These are phyloP conservation scores for Nigrospora oryzae DNA, from an alignment of 2,329 filamentous ascomycete species.

Conservation along the genomic window DNA sequence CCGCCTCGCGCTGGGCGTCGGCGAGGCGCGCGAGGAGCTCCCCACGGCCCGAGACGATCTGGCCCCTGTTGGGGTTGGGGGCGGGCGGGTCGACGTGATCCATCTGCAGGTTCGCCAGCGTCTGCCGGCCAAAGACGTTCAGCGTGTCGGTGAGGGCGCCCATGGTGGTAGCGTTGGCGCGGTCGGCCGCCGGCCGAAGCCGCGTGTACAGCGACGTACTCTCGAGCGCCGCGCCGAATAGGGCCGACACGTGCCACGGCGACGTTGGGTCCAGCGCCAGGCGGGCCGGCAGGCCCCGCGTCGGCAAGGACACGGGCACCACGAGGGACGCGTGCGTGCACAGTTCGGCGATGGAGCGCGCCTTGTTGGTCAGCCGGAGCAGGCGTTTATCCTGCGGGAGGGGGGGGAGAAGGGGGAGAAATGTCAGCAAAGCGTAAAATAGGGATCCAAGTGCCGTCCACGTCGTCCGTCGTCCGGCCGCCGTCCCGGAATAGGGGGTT, in stretches of 20 bases:
- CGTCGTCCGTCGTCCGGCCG: neutral
- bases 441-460: no score
- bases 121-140: conserved; percentile 71
- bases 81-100: conserved; percentile 36
- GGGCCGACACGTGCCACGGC: conserved; percentile 71
- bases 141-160: conserved; percentile 57
- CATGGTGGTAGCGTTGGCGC: conserved; percentile 40
- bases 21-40: conserved; percentile 19
- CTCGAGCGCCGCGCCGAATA: conserved; percentile 71
- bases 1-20: conserved; percentile 12
- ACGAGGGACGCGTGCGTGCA: conserved; percentile 67
- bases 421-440: no score
- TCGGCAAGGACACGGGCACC: conserved; percentile 62
- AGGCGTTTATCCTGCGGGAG: conserved; percentile 47
- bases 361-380: conserved; percentile 63
- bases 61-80: conserved; percentile 15
- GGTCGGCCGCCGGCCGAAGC: conserved; percentile 36
- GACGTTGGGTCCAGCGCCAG: conserved; percentile 55
- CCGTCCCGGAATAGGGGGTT: no score
- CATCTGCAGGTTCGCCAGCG: conserved; percentile 67
- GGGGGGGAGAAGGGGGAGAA: neutral
- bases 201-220: conserved; percentile 70
- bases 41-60: conserved; percentile 15
- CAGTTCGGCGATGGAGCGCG: conserved; percentile 61
- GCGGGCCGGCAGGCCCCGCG: conserved; percentile 44